A percentile compares a stretch with the other conserved stretches of the same genome.
Evolutionary conservation across 2,329 filamentous ascomycete genomes (phyloP).

Genomic region (Dactylellina haptotyla): DNA sequence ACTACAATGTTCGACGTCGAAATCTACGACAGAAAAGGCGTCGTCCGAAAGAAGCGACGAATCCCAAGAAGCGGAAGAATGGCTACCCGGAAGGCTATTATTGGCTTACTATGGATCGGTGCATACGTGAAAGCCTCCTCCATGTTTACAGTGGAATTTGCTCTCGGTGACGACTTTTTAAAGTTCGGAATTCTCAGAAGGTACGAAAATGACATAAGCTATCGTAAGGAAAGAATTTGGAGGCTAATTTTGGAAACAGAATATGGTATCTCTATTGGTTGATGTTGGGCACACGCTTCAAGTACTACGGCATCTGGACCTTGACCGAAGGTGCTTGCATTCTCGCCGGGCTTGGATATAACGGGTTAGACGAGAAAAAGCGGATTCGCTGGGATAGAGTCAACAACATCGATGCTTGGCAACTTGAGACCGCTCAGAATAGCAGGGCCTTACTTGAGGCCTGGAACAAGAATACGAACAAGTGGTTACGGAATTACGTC

Average conservation of each 20-base stretch:
- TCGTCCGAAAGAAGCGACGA: conserved; percentile 86
- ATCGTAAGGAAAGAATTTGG: background rate
- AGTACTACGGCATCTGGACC: conserved; percentile 97
- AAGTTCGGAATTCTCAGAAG: conserved; percentile 75
- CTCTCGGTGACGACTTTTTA: conserved; percentile 74
- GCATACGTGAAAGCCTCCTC: conserved; percentile 77
- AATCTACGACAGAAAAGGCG: conserved; percentile 86
- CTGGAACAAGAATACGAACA: conserved; percentile 99
- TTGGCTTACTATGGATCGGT: conserved; percentile 81
- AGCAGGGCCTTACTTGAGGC: conserved; percentile 87
- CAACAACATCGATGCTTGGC: conserved; percentile 86
- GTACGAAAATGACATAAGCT: conserved; percentile 12
- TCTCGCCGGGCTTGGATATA: conserved; percentile 90
- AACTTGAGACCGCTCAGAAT: conserved; percentile 90
- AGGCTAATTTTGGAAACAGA: conserved; percentile 22
- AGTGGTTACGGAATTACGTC: conserved; percentile 94
- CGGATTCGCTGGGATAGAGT: conserved; percentile 90
- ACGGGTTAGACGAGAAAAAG: conserved; percentile 84
- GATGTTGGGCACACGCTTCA: conserved; percentile 81
- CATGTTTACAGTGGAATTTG: conserved; percentile 72
- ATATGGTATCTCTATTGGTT: conserved; percentile 85
- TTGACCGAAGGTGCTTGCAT: conserved; percentile 95
- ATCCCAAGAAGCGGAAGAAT: conserved; percentile 91
- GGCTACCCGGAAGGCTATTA: conserved; percentile 77
- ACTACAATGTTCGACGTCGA: conserved; percentile 92